Base-by-base conservation (phyloP, 2,329 filamentous ascomycete species). In the Xylariaceae sp. region DNA sequence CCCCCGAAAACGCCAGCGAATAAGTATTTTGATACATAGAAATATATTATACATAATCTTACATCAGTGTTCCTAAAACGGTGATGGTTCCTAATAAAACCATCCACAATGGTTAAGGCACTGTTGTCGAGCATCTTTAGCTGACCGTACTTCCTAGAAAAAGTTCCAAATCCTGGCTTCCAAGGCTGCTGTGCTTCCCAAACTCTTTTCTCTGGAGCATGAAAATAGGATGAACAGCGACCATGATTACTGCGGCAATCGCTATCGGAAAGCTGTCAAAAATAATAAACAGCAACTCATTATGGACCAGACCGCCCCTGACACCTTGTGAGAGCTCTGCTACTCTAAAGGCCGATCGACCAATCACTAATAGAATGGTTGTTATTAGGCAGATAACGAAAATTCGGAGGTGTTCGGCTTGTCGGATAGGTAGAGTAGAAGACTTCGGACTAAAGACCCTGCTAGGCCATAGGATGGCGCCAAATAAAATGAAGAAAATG, bases 401-500 rank as follows among this genome's bases (percentile, higher is more conserved):
- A 8, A 21, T 52, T 11, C 26, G 42, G 29, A 58, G 30, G 3
- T 45, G 47, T 44, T 4, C 44, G 23, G 50, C 51, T 8, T 50
- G 27, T 4, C 18, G n/a, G 26, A 45, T 30, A 3, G 57, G 33
- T 21, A 18, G 23, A 4, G 4, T n/a, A 2, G 46, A 33, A 4
- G 23, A 18, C 2, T 18, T 39, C 6, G 43, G 8, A 3, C 40
- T 26, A 10, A 58, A 57, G 18, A 60, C 48, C 5, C 49, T 21
- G 26, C 43, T 39, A 1, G 58, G 58, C 41, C 39, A 53, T 18
- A 58, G 41, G 3, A 60, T 46, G 2, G 33, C 58, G 13, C 55
- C 9, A 23, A 60, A 60, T 13, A 60, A 45, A n/a, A 58, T 21
- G 27, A 60, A 50, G 10, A 58, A 60, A n/a, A 60, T n/a, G 1